A percentile compares a stretch with the other conserved stretches of the same genome.
phyloP scores from a whole-genome alignment of 306 rosid species.

The Aeschynomene evenia region DNA sequence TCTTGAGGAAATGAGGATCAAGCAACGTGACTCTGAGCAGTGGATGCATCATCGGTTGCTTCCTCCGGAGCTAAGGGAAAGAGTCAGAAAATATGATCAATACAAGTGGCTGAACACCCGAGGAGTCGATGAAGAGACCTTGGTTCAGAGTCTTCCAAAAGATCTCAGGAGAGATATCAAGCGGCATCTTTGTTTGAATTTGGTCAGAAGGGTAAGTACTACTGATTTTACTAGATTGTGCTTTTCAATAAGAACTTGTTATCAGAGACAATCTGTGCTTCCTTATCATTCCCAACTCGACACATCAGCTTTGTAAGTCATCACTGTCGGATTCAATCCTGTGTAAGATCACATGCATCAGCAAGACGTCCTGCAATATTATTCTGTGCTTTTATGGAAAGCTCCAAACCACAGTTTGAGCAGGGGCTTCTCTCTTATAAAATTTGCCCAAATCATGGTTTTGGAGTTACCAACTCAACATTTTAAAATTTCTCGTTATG shows the following conservation, averaged over 20 bases:
- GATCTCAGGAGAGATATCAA: slow-evolving; percentile 58
- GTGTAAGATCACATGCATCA: no score
- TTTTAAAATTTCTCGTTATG: background rate
- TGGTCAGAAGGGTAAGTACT: slow-evolving; percentile 81
- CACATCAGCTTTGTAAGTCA: background rate
- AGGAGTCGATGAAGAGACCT: slow-evolving; percentile 53
- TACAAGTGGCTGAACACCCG: slow-evolving; percentile 57
- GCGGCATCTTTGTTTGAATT: slow-evolving; percentile 58
- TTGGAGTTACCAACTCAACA: background rate
- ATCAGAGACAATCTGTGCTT: background rate
- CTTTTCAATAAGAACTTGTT: background rate
- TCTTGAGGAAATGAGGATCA: slow-evolving; percentile 58
- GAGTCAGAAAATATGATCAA: slow-evolving; percentile 50
- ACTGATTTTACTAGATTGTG: background rate
- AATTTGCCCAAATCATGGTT: no score
- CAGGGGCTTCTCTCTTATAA: no score
- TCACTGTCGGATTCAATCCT: background rate
- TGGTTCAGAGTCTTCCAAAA: slow-evolving; percentile 51
- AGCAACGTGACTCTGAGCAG: slow-evolving; percentile 53
- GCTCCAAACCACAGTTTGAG: no score
- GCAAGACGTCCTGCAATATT: no score
- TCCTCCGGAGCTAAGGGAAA: slow-evolving; percentile 52
- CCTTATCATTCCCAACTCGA: no score
- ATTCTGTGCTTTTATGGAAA: no score
- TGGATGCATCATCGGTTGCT: slow-evolving; percentile 63